phyloP scores from a whole-genome alignment of 2,329 filamentous ascomycete species.

The Clarireedia homoeocarpa region DNA sequence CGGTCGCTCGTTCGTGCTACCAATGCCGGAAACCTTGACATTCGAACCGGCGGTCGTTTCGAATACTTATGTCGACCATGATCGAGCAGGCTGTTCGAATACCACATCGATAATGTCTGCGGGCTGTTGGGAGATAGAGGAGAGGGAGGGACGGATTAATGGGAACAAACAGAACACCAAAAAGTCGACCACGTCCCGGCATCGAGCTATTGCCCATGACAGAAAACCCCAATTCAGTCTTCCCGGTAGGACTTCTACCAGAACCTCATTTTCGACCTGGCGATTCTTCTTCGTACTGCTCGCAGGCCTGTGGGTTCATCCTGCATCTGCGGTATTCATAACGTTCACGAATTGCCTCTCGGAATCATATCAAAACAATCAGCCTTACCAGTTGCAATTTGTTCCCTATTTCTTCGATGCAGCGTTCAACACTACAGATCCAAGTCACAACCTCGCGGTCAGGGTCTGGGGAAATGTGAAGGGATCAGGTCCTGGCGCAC shows the following conservation, averaged over 20 bases:
- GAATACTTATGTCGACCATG: conserved; percentile 20
- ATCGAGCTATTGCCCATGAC: not conserved
- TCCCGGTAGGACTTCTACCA: not conserved
- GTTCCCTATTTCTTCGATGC: conserved; percentile 68
- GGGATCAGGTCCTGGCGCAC: conserved; percentile 43
- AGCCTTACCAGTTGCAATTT: conserved; percentile 67
- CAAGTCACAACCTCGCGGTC: conserved; percentile 60
- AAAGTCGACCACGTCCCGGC: not conserved
- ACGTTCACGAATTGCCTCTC: conserved; percentile 79
- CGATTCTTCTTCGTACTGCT: conserved; percentile 20
- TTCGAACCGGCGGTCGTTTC: conserved; percentile 17
- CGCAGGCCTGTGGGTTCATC: conserved; percentile 26
- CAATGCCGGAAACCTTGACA: conserved; percentile 23
- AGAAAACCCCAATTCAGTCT: not conserved
- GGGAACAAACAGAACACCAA: not conserved
- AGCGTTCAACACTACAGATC: conserved; percentile 54
- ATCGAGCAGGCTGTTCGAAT: conserved; percentile 6
- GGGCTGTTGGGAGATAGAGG: conserved; percentile 15
- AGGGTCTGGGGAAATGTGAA: conserved; percentile 89
- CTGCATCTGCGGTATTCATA: conserved; percentile 57
- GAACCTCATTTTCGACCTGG: conserved; percentile 10
- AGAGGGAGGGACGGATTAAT: not conserved
- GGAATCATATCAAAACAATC: conserved; percentile 47
- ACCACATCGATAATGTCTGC: conserved; percentile 20
- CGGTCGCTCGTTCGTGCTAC: conserved; percentile 12